Percentiles rank a stretch among this genome's conserved stretches.
Conservation (phyloP, 225 moss, liverwort and hornwort genomes). For the Anthoceros angustus region DNA sequence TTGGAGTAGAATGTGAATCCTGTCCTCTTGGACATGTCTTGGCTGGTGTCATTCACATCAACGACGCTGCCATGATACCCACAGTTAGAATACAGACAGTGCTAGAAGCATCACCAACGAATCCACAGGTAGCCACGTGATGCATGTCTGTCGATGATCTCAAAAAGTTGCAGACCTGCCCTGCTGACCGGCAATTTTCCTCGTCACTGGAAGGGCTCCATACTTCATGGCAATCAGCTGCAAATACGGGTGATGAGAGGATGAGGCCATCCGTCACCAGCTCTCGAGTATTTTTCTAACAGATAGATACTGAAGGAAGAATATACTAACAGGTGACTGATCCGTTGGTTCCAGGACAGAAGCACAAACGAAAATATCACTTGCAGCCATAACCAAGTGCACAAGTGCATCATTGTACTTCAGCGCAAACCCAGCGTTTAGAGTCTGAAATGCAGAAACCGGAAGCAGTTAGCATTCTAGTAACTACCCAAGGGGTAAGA, state of each 20-base stretch:
- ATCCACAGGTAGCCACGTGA: not conserved
- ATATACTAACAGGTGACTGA: conserved; percentile 30
- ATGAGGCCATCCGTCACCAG: not conserved
- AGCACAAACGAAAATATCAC: conserved; percentile 44
- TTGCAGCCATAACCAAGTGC: conserved; percentile 43
- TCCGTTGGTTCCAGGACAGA: conserved; percentile 35
- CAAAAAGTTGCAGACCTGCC: conserved; percentile 19
- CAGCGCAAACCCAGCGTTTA: conserved; percentile 27
- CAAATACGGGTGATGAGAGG: conserved; percentile 1
- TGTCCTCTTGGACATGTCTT: conserved; percentile 25
- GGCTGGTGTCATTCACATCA: conserved; percentile 26
- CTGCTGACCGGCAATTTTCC: conserved; percentile 26
- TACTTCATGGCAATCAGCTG: conserved; percentile 53
- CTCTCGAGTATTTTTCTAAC: not conserved
- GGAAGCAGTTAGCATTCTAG: not conserved
- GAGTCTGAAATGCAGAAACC: conserved; percentile 16
- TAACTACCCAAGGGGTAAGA: not conserved
- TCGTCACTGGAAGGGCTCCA: conserved; percentile 47
- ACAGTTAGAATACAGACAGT: not conserved
- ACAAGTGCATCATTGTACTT: conserved; percentile 33
- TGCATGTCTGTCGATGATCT: not conserved
- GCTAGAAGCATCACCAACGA: not conserved
- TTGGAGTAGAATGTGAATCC: conserved; percentile 36
- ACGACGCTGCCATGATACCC: conserved; percentile 20
- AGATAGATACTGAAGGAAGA: not conserved